Base-by-base conservation (phyloP, 306 rosid species). In the Lathyrus tuberosus region DNA sequence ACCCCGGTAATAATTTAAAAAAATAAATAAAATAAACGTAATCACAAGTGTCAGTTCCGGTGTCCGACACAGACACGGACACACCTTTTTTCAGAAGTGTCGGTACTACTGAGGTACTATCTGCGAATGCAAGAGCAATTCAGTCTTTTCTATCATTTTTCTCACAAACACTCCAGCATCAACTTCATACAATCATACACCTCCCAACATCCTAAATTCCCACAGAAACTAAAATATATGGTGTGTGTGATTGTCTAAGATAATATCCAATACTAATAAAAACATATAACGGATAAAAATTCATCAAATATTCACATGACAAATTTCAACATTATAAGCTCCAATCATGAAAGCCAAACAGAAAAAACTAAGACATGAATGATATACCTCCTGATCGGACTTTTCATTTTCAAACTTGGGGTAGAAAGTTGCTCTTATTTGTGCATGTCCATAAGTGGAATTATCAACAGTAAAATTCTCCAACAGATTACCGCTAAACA, bases 341-440 rank as follows among this genome's bases (percentile, higher is more conserved):
- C 40, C n/a, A 24, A 59, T 35, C 46, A 37, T 51, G 8, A 67
- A 43, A 48, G 13, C 49, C 37, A 30, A 70, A 75, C 56, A 41
- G 51, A 20, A 75, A 53, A 43, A 6, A 2, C 28, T 31, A 37
- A 40, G 12, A 31, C 37, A 57, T 9, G 48, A 35, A 65, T 30
- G 44, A 56, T 6, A 63, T 79, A 92, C 98, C 98, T 89, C 98
- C 77, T 84, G 90, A 78, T 91, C 97, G 0, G 97, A 82, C 86
- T 91, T 89, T 79, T 94, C 98, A 78, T 94, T 94, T 79, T 94
- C 98, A 84, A 94, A 94, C 77, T 94, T 94, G 5, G 98, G 98
- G 73, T 94, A 94, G 72, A 94, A 94, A 24, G 97, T 90, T 37
- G 98, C 98, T 71, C 98, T 84, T 67, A 90, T 58, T 57, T 83